phyloP scores from a whole-genome alignment of 768 basidiomycete genomes.

The Tulasnella sp. region DNA sequence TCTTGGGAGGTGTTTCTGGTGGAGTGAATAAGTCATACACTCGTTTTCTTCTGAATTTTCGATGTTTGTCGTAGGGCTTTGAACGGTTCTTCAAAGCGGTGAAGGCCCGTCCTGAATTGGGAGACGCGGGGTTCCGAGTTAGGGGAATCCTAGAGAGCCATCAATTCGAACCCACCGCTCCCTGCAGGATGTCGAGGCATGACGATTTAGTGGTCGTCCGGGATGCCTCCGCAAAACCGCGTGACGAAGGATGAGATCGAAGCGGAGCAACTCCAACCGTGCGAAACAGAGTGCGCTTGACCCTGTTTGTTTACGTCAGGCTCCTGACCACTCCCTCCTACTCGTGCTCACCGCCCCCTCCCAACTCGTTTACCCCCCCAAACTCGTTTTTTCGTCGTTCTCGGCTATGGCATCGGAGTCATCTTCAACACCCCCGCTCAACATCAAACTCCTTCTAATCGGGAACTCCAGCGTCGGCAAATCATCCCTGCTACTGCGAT shows the following conservation, averaged over 20 bases:
- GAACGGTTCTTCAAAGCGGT: background rate
- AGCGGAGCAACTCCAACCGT: background rate
- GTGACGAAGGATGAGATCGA: background rate
- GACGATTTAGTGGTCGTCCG: background rate
- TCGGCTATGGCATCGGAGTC: constrained; percentile 33
- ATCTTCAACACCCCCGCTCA: constrained; percentile 28
- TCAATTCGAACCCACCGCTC: background rate
- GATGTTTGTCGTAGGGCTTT: background rate
- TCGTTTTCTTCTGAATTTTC: background rate
- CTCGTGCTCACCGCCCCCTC: background rate
- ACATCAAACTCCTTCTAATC: constrained; percentile 32
- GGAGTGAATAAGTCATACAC: background rate
- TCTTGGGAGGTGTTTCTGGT: background rate
- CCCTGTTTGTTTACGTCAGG: constrained; percentile 16
- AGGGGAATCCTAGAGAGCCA: background rate
- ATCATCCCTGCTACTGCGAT: constrained; percentile 50
- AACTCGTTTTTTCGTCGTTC: background rate
- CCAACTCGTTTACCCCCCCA: background rate
- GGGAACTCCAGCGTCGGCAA: constrained; percentile 51
- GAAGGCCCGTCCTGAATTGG: background rate
- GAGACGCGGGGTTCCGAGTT: background rate
- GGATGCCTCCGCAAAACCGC: background rate
- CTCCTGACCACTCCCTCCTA: background rate
- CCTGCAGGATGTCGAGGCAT: background rate
- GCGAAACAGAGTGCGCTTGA: background rate